phyloP scores from a whole-genome alignment of 1,284 basidiomycete species.

The Schizophyllum amplum region DNA sequence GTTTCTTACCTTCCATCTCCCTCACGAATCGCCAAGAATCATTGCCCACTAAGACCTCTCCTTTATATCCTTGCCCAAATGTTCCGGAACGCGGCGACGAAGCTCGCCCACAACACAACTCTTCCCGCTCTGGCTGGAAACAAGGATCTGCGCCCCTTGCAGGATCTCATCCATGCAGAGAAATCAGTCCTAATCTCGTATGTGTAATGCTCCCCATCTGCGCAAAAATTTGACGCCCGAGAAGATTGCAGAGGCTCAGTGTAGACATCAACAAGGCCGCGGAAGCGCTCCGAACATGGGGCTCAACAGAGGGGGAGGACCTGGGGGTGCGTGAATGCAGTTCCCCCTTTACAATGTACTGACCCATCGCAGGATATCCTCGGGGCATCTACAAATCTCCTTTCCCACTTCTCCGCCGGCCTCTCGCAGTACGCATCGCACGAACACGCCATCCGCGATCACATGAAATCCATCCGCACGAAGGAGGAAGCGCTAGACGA shows the following conservation, averaged over 20 bases:
- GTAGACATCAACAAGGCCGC: conserved; percentile 65
- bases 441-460: conserved; percentile 66
- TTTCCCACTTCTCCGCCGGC: conserved; percentile 64
- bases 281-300: conserved; percentile 74
- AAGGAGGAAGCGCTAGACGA: conserved; percentile 82
- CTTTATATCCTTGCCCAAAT: conserved; percentile 26
- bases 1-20: too few relatives aligned
- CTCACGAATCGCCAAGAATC: too few relatives aligned
- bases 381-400: conserved; percentile 61
- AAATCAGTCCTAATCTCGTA: conserved; percentile 75
- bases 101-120: conserved; percentile 80
- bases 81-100: conserved; percentile 69
- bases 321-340: conserved; percentile 47
- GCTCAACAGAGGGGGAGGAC: conserved; percentile 82
- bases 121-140: conserved; percentile 73
- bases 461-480: conserved; percentile 74
- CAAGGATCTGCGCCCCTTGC: conserved; percentile 73
- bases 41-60: too few relatives aligned
- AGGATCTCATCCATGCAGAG: conserved; percentile 86
- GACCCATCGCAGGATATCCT: conserved; percentile 58
- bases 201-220: too few relatives aligned
- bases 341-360: conserved; percentile 4
- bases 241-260: conserved; percentile 59
- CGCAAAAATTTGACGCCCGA: too few relatives aligned
- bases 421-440: conserved; percentile 69